Evolutionary conservation across 176 grass and related monocot species (phyloP).

Genomic region (Ensete glaucum): DNA sequence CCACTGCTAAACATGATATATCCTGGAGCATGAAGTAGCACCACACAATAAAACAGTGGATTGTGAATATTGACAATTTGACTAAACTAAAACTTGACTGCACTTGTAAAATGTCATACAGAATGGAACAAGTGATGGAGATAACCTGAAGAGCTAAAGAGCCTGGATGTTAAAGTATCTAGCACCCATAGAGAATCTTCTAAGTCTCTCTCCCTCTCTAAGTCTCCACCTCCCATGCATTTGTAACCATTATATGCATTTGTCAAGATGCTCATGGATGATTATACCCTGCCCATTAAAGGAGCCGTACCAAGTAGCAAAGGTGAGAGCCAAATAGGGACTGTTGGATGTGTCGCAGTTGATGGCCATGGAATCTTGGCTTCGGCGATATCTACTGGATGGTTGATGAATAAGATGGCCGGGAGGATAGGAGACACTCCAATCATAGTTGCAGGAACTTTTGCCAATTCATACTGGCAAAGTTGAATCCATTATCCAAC

Average conservation of each 20-base stretch:
- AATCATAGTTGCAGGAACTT: too few relatives aligned
- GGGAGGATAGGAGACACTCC: conserved; percentile 71
- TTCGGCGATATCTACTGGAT: conserved; percentile 69
- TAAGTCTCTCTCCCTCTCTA: too few relatives aligned
- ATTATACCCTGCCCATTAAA: conserved; percentile 55
- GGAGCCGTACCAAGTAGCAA: not conserved
- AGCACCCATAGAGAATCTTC: too few relatives aligned
- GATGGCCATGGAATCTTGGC: conserved; percentile 54
- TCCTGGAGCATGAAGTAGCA: conserved; percentile 90
- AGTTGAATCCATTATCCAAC: too few relatives aligned
- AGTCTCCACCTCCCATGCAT: not conserved
- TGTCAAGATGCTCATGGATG: not conserved
- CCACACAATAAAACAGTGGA: conserved; percentile 45
- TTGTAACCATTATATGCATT: too few relatives aligned
- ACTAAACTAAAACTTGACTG: too few relatives aligned
- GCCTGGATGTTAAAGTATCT: too few relatives aligned
- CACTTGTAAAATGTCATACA: too few relatives aligned
- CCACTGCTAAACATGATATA: conserved; percentile 59
- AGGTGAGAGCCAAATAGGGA: conserved; percentile 62
- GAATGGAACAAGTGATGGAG: too few relatives aligned
- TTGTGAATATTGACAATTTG: too few relatives aligned
- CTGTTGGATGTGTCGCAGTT: conserved; percentile 78
- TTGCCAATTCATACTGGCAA: too few relatives aligned
- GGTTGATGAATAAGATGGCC: conserved; percentile 80
- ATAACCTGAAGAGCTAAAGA: too few relatives aligned